Conservation (phyloP, 768 basidiomycete species). For the Cystobasidium ongulense region DNA sequence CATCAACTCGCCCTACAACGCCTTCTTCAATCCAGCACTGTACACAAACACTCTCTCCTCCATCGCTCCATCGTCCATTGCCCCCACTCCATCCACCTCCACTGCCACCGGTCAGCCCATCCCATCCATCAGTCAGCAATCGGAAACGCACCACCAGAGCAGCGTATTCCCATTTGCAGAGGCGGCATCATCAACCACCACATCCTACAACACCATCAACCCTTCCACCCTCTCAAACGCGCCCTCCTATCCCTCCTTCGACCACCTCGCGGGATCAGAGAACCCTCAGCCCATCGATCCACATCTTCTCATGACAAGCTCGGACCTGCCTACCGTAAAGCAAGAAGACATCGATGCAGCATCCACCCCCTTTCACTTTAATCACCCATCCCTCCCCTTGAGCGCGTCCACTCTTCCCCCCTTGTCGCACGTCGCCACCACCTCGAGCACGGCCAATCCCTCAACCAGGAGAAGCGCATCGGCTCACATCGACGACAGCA, state of each 20-base stretch:
- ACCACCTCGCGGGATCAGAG: background rate
- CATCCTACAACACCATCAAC: background rate
- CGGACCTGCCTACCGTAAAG: background rate
- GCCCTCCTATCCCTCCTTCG: conserved; percentile 6
- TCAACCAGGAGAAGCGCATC: background rate
- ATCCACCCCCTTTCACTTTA: background rate
- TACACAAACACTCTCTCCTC: background rate
- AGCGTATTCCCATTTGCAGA: background rate
- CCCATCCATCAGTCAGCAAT: background rate
- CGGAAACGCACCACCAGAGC: background rate
- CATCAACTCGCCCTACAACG: background rate
- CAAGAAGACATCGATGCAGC: background rate
- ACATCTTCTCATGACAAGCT: background rate
- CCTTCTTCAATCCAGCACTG: background rate
- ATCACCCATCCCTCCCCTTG: background rate
- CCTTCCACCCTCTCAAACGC: background rate
- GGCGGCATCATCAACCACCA: background rate
- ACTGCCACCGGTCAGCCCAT: background rate
- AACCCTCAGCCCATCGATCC: conserved; percentile 7
- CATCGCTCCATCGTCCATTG: background rate
- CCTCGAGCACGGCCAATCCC: background rate
- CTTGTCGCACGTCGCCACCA: background rate
- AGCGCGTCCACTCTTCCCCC: background rate
- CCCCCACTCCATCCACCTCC: too few relatives aligned
- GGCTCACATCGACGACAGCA: background rate